These are phyloP conservation scores for Pythium diclinum DNA, from an alignment of 352 stramenopile genomes.

Conservation along the genomic window DNA sequence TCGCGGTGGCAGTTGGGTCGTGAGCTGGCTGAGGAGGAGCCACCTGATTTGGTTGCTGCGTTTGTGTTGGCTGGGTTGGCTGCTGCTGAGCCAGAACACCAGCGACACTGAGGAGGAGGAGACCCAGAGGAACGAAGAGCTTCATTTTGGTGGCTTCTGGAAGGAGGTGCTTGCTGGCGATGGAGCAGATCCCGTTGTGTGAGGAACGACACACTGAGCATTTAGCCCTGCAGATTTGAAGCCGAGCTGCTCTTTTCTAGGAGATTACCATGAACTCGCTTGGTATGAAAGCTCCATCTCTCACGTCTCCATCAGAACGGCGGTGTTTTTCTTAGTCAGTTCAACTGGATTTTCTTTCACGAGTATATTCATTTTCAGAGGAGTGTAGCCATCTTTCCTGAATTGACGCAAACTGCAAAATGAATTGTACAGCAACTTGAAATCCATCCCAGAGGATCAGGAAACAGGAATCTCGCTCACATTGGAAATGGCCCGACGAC, in stretches of 20 bases:
- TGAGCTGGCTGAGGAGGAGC: background rate
- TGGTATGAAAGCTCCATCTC: background rate
- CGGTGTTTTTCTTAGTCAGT: background rate
- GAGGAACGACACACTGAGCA: background rate
- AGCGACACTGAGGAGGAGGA: background rate
- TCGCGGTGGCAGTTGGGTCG: background rate
- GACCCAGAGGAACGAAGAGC: background rate
- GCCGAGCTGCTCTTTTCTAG: background rate
- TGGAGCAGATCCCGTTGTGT: background rate
- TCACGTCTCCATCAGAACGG: background rate
- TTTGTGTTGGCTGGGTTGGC: background rate
- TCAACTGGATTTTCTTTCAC: background rate
- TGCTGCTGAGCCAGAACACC: background rate
- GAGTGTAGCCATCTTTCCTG: background rate
- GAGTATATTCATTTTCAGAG: background rate
- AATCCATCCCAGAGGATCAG: background rate
- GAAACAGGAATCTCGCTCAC: background rate
- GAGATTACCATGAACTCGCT: constrained; percentile 1
- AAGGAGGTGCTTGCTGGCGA: background rate
- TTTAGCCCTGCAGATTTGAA: too few species aligned
- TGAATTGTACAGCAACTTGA: background rate
- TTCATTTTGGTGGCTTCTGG: background rate
- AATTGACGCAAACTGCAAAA: constrained; percentile 4
- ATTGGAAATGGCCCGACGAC: background rate
- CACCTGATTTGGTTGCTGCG: background rate